Percentiles rank a stretch among this genome's conserved stretches.
phyloP scores from a whole-genome alignment of 2,329 filamentous ascomycete species.

The Sphaerulina vaccinii region DNA sequence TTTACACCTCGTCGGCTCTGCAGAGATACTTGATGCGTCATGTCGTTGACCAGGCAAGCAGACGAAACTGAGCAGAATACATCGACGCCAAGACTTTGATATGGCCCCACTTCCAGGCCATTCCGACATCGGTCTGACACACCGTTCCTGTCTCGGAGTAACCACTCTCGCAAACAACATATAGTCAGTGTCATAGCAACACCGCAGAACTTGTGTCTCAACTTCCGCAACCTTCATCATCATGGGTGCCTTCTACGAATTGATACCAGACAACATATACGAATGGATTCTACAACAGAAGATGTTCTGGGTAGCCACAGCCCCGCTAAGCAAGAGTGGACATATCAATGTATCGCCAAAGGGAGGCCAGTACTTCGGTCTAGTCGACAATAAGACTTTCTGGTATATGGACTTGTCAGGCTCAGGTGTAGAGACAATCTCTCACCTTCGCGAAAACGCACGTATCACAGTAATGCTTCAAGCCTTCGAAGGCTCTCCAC shows the following conservation, averaged over 20 bases:
- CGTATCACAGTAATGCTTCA: constrained; percentile 45
- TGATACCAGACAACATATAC: constrained; percentile 40
- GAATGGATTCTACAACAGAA: constrained; percentile 48
- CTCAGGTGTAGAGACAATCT: constrained; percentile 45
- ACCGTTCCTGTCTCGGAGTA: background rate
- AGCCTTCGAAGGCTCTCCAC: constrained; percentile 44
- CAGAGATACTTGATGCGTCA: too few relatives aligned
- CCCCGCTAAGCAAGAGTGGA: constrained; percentile 41
- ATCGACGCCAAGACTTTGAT: too few relatives aligned
- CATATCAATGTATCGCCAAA: constrained; percentile 51
- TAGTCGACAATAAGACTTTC: constrained; percentile 42
- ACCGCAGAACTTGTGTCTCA: background rate
- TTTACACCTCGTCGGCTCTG: too few relatives aligned
- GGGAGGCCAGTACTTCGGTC: constrained; percentile 45
- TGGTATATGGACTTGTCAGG: constrained; percentile 49
- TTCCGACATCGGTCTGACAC: constrained; percentile 7
- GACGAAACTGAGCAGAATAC: too few relatives aligned
- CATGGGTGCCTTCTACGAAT: constrained; percentile 48
- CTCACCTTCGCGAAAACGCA: constrained; percentile 47
- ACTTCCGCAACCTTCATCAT: background rate
- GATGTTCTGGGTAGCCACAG: constrained; percentile 46
- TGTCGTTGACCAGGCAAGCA: too few relatives aligned
- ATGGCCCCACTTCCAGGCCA: constrained; percentile 5
- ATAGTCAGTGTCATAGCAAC: too few relatives aligned
- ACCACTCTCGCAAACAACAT: background rate